Base-by-base conservation (phyloP, 129 eudicot species). In the Arctium minus region DNA sequence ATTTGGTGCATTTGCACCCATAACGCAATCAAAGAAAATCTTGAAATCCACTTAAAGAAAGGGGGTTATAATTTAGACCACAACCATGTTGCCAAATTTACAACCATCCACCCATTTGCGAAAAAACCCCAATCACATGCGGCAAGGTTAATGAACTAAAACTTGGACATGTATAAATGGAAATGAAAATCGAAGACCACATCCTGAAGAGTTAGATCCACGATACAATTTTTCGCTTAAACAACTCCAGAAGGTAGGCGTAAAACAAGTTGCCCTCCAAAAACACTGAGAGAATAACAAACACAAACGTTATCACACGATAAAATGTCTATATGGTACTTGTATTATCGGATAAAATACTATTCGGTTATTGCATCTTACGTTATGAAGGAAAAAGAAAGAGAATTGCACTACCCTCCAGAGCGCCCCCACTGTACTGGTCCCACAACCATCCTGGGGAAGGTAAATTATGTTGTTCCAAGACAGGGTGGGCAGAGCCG, bases 171-270 rank as follows among this genome's bases (percentile, higher is more conserved):
- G 75, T 79, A 78, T 78, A 5, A 65, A n/a, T 5, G 48, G 15
- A 39, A 9, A 4, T 6, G 27, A 37, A 79, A 68, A 67, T 39
- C 17, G 56, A 46, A 46, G 56, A 46, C 15, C 56, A 46, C 56
- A 42, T 18, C 67, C 31, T 13, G 13, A 27, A 68, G 70, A 69
- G 17, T 39, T 30, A 29, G 75, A 79, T 8, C 30, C 33, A n/a
- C 64, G 9, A 15, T 79, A 79, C 30, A 10, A 9, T 40, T 67
- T 6, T 79, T 17, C 22, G 82, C 75, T 79, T 89, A 93, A 17
- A 93, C 96, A 12, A 93, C 97, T 70, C 97, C 96, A 17, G 96
- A 93, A 37, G 97, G 97, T 82, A 93, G 94, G 77, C 96, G 91
- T 62, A 93, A 48, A 62, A 93, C 94, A 29, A 93, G 92, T 81